phyloP scores from a whole-genome alignment of 441 rosid genomes.

The Eutrema salsugineum region DNA sequence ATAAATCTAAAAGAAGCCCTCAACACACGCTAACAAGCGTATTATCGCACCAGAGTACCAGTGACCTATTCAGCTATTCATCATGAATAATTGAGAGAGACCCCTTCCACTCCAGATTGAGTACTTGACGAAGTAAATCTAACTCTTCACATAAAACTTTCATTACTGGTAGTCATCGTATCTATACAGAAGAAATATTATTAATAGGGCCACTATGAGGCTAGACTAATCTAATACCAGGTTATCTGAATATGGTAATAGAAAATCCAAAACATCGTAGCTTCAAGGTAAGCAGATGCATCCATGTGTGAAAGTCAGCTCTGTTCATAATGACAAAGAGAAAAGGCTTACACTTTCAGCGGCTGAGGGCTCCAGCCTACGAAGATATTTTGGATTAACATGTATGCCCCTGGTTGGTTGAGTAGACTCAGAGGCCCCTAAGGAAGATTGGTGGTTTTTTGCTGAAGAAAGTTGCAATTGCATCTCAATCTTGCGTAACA shows the following conservation, averaged over 20 bases:
- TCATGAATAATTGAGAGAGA: neutral
- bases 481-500: slow-evolving; percentile 68
- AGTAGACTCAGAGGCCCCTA: slow-evolving; percentile 65
- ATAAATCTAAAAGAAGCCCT: slow-evolving; percentile 1
- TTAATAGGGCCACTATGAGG: neutral
- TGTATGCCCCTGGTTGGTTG: slow-evolving; percentile 86
- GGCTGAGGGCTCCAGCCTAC: slow-evolving; percentile 72
- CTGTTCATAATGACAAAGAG: slow-evolving; percentile 1
- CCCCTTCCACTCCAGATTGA: neutral
- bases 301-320: neutral
- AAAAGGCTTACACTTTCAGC: slow-evolving; percentile 67
- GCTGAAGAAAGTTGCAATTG: slow-evolving; percentile 61
- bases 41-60: neutral
- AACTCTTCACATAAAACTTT: neutral
- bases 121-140: slow-evolving; percentile 7
- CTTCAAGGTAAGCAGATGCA: slow-evolving; percentile 5
- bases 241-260: neutral
- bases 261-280: neutral
- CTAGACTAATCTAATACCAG: slow-evolving; percentile 1
- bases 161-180: neutral
- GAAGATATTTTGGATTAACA: slow-evolving; percentile 93
- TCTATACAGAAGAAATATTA: neutral
- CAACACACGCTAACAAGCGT: neutral
- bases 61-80: slow-evolving; percentile 3
- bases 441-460: slow-evolving; percentile 49